Base-by-base conservation (phyloP, 768 basidiomycete species). In the Clitopilus passeckerianus region DNA sequence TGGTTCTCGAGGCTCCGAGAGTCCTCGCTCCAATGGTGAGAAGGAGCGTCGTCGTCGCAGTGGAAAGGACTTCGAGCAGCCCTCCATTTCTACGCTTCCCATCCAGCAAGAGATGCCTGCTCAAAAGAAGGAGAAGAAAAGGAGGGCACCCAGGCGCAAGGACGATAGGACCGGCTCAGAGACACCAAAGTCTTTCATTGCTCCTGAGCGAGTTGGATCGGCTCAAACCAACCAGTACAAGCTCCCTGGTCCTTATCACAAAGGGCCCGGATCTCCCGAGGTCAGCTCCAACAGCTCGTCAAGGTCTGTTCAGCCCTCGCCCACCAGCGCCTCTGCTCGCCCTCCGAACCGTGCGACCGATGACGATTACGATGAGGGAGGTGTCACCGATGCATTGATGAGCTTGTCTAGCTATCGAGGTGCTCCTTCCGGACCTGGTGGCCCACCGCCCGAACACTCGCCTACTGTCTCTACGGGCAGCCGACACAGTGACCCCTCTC, bases 321-420 rank as follows among this genome's bases (percentile, higher is more conserved):
- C 90, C 1, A 90, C 83, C 1, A 83, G 80, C 59, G 81, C 78
- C 18, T 79, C 80, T 6, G 81, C 85, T 56, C 73, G 83, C 35
- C 81, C 85, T 16, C 86, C 87, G 6, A 77, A 85, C 10, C 80
- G 95, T 6, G 74, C 83, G 1, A 81, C 95, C 16, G 93, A 97
- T 66, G 95, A 98, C 64, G 91, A 97, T 65, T 97, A 97, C 65
- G 95, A 98, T 65, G 46, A 41, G 14, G 95, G 95, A 71, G 79
- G 78, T 23, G 91, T 89, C 23, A 90, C 91, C 4, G 93, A 93
- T 64, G 85, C 91, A 0, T 75, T 97, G 34, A 91, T 97, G 72
- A 85, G 81, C 1, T 78, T 97, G 59, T 73, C 88, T 65, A 63
- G 70, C 23, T 76, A 75, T 63, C 72, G 79, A 43, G 67, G 73